A percentile compares a stretch with the other conserved stretches of the same genome.
These are phyloP conservation scores for Aspergillus kassunensis DNA, from an alignment of 495 filamentous ascomycete genomes.

Conservation along the genomic window DNA sequence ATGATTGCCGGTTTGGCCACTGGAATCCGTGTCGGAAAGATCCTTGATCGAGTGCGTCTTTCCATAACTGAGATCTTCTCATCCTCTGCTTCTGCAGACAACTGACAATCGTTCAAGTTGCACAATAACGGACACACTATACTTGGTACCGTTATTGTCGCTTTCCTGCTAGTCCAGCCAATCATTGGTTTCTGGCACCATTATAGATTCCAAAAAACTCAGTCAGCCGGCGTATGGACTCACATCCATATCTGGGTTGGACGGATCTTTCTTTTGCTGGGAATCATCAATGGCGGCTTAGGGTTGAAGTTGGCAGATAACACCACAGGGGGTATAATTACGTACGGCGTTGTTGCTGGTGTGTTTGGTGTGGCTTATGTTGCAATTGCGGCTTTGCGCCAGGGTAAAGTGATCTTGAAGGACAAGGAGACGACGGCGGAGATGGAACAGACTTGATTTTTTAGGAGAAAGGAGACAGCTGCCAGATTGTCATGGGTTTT, in stretches of 20 bases:
- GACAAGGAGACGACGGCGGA: background rate
- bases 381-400: conserved; percentile 4
- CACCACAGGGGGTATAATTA: conserved; percentile 7
- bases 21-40: conserved; percentile 13
- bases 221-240: background rate
- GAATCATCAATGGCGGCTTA: conserved; percentile 13
- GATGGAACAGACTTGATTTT: background rate
- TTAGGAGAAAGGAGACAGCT: background rate
- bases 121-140: conserved; percentile 17
- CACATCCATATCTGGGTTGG: conserved; percentile 16
- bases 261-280: conserved; percentile 11
- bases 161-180: conserved; percentile 13
- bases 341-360: conserved; percentile 9
- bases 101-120: conserved; percentile 1
- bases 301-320: conserved; percentile 12
- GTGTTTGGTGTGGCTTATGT: conserved; percentile 8
- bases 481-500: background rate
- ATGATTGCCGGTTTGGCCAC: conserved; percentile 14
- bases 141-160: conserved; percentile 12
- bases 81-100: background rate
- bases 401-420: conserved; percentile 6
- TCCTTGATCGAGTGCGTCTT: conserved; percentile 8
- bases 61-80: background rate
- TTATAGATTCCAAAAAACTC: background rate
- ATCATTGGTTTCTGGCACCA: conserved; percentile 12